Conservation (phyloP, 768 basidiomycete genomes). For the Phaeotremella skinneri region DNA sequence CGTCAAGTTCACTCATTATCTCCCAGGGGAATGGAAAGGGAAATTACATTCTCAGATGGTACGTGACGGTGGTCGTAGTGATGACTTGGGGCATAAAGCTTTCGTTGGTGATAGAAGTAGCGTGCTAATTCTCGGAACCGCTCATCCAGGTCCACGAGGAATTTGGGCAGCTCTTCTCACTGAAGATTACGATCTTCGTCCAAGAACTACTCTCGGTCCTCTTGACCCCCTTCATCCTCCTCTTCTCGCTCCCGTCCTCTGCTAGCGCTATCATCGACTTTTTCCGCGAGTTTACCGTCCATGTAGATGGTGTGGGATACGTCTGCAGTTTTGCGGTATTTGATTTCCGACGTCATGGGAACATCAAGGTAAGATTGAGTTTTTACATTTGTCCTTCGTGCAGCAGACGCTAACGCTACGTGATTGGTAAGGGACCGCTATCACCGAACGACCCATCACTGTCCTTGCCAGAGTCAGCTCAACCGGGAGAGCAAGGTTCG, state of each 20-base stretch:
- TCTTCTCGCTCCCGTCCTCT: conserved; percentile 85
- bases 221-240: conserved; percentile 88
- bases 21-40: conserved; percentile 89
- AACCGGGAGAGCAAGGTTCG: conserved; percentile 62
- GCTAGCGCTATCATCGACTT: conserved; percentile 92
- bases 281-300: conserved; percentile 95
- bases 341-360: conserved; percentile 92
- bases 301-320: conserved; percentile 93
- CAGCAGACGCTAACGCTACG: neutral
- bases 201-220: conserved; percentile 88
- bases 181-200: conserved; percentile 82
- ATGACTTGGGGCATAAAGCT: no score
- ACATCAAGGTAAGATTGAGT: conserved; percentile 62
- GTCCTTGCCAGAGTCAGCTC: neutral
- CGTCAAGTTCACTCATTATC: conserved; percentile 89
- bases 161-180: conserved; percentile 87
- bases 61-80: conserved; percentile 15
- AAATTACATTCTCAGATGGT: conserved; percentile 86
- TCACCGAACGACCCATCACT: neutral
- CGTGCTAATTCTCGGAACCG: conserved; percentile 11
- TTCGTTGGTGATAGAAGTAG: neutral
- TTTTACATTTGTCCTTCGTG: neutral
- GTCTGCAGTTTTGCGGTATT: conserved; percentile 98
- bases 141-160: conserved; percentile 72
- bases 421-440: neutral